Evolutionary conservation across 345 rosid species (phyloP), one percentile per base, ranked within the genome.

Genomic region (Euphorbia pulcherrima): DNA sequence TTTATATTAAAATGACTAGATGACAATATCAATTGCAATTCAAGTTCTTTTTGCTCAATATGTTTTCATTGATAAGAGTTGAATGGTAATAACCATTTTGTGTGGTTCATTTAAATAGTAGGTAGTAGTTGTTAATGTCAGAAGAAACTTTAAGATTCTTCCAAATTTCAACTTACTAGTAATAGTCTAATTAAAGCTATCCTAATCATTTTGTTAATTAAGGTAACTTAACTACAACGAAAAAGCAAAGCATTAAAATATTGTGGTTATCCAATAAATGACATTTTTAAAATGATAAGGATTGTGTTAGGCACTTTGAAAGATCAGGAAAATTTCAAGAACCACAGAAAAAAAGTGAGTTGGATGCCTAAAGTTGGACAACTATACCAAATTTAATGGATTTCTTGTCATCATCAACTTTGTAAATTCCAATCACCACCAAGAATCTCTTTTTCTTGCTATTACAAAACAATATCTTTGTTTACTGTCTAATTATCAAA

Each of bases 191-290:
- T 40, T 29, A 65, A 46, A 62, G 28, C 41, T n/a, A 62, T 39
- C 58, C 27, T 68, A 40, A 56, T 65, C 66, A 64, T 55, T 63
- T 6, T 21, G 17, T 62, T 75, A 60, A 35, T 18, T 37, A 50
- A 21, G 66, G 56, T 52, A 29, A 33, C 35, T 26, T 33, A 28
- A 41, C 40, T 14, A 10, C n/a, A n/a, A n/a, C n/a, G n/a, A n/a
- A n/a, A n/a, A n/a, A n/a, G n/a, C n/a, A n/a, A 30, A 66, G 58
- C 57, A 28, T 62, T 67, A 77, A 44, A 48, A 37, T 41, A 2
- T 7, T 4, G 47, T 12, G 21, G 33, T 44, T 44, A 40, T 53
- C 70, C 58, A 60, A n/a, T 55, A 13, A 5, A 21, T 30, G 54
- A 23, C n/a, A 33, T 24, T 35, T 53, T 5, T 9, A 24, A 70